Base-by-base conservation (phyloP, 2,329 filamentous ascomycete genomes). In the Penicillium sp. region DNA sequence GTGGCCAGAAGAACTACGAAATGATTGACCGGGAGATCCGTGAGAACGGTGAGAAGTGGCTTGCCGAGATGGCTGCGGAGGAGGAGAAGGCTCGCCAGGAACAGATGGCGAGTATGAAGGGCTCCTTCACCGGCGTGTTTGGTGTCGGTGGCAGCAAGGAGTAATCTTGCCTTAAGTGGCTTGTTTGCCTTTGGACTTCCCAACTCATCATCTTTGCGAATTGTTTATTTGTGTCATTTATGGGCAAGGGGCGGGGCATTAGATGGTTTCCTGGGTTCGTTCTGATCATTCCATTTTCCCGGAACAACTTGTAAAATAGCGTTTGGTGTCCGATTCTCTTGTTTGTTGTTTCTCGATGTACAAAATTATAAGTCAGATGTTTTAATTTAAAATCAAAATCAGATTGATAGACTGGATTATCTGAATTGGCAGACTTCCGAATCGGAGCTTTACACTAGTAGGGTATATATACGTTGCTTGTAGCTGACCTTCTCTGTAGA, bases 41-140 rank as follows among this genome's bases (percentile, higher is more conserved):
- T 43, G 89, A 95, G 74, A 94, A 97, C 71, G 94, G 92, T 48
- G 91, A 93, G 73, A 91, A 93, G 78, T 97, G 92, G 91, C 81
- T 99, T 64, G 92, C 92, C 80, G 93, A 97, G 75, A 92, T 96
- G 81, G 89, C 90, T 39, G 87, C 87, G 45, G 85, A 90, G 71
- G 88, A 92, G 79, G 93, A 97, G 81, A 92, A 91, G 80, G 82
- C 87, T 59, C 90, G 92, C 74, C 90, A 96, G 69, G 92, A 96
- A 76, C 88, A 89, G 66, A 92, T 96, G 88, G 90, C 89, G 77
- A 91, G 84, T 69, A 96, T 96, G 91, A 94, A 93, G 83, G 84
- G 83, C 54, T 88, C 87, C 24, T 87, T 94, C 67, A 81, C 82
- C 33, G 80, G 85, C 46, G 77, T 79, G 68, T 80, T 84, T 59